These are phyloP conservation scores for Allium sativum DNA, from an alignment of 106 monocot genomes.

Conservation along the genomic window DNA sequence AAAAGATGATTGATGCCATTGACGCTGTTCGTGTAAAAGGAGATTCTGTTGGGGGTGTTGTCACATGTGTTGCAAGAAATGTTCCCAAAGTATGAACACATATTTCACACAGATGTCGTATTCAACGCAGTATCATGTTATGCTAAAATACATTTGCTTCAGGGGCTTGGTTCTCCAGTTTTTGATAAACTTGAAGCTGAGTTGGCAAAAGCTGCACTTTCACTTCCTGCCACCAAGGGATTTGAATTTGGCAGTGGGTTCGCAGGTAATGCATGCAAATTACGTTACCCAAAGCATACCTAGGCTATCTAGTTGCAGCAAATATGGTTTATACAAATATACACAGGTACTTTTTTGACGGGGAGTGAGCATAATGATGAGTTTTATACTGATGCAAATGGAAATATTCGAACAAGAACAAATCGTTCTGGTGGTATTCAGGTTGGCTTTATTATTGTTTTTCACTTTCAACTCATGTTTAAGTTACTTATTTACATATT, in stretches of 20 bases:
- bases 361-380: conserved; percentile 99
- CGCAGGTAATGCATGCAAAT: conserved; percentile 33
- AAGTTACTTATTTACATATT: no score
- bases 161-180: conserved; percentile 95
- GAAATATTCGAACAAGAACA: conserved; percentile 71
- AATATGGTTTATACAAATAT: neutral
- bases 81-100: conserved; percentile 66
- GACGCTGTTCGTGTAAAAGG: conserved; percentile 80
- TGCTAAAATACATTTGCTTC: neutral
- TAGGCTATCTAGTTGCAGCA: neutral
- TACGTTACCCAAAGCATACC: neutral
- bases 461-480: no score
- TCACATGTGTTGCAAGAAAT: conserved; percentile 94
- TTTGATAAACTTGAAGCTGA: conserved; percentile 99
- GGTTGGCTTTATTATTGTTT: conserved; percentile 21
- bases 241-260: conserved; percentile 98
- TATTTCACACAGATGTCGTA: neutral
- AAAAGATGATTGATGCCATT: conserved; percentile 96
- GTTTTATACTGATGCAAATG: conserved; percentile 77
- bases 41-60: conserved; percentile 94
- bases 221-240: conserved; percentile 94
- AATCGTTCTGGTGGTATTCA: conserved; percentile 97
- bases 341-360: conserved; percentile 68
- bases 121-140: neutral
- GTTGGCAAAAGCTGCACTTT: conserved; percentile 70